phyloP scores from a whole-genome alignment of 306 rosid species.

The Spatholobus suberectus region DNA sequence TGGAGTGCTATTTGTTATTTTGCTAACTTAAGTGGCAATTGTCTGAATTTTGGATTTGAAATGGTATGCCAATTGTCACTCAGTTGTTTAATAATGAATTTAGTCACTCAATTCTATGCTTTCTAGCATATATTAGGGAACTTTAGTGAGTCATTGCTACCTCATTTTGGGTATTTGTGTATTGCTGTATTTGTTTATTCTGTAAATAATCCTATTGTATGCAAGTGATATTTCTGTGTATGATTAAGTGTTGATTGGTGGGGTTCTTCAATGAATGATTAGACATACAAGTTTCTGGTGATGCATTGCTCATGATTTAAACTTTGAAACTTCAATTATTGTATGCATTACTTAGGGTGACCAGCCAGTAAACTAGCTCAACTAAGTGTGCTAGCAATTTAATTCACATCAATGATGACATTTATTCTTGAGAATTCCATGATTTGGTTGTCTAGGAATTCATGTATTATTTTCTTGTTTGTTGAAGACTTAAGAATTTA shows the following conservation, averaged over 20 bases:
- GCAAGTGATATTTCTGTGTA: background rate
- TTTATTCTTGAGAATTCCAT: background rate
- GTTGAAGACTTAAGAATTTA: background rate
- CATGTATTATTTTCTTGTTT: background rate
- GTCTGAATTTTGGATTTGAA: background rate
- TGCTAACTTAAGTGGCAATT: conserved; percentile 1
- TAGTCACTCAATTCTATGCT: background rate
- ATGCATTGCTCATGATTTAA: background rate
- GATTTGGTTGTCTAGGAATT: background rate
- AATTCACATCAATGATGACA: background rate
- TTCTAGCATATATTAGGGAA: background rate
- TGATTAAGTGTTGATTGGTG: background rate
- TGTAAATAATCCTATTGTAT: background rate
- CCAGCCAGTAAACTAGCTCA: background rate
- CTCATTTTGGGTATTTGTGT: background rate
- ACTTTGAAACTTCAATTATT: background rate
- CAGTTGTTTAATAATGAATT: background rate
- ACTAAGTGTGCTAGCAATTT: background rate
- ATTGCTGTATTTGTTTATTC: background rate
- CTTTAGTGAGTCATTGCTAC: background rate
- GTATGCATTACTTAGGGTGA: background rate
- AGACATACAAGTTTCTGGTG: background rate
- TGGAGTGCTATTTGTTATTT: background rate
- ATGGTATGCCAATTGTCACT: background rate
- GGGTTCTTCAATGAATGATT: background rate